Evolutionary conservation across 176 grass and related monocot genomes (phyloP), one percentile per base, ranked within the genome.

Genomic region (barley (Hordeum vulgare)): DNA sequence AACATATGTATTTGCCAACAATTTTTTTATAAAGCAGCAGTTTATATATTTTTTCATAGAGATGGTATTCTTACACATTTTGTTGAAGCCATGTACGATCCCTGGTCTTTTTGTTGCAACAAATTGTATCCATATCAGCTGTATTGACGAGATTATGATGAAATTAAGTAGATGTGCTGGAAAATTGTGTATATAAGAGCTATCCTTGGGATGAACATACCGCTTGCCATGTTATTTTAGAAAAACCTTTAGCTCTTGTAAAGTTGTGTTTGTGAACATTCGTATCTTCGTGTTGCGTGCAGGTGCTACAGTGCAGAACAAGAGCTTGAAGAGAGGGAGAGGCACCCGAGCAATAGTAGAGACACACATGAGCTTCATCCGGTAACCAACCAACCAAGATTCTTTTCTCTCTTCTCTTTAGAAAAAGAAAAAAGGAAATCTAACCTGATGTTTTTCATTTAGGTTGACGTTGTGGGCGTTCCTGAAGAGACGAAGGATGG

Each of bases 401-500:
- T 29, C 23, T 25, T 24, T 90, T 80, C 44, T 47, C 4, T 51
- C 45, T 40, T 33, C 65, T 73, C 7, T 25, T 70, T 35, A 15
- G 61, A 80, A 60, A 70, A 12, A 37, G 21, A 41, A n/a, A 71
- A 76, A 59, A 85, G 26, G 53, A 85, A 54, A 62, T 80, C 49
- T 83, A 62, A 61, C 63, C 44, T 78, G 28, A 41, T 80, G 44
- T 18, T 87, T 78, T 49, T 17, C 45, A 49, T 49, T 49, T 84
- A 99, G 97, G 93, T 90, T 86, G 91, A 94, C 72, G 94, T 96
- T 81, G 47, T 28, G 76, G 84, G 88, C 24, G 26, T 99, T n/a
- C 84, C 93, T 45, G 75, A 78, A 39, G 91, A 96, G 75, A 99
- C 91, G 60, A 96, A 99, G 80, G 97, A 99, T 61, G 90, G 86